These are phyloP conservation scores for Penicillium antarcticum DNA, from an alignment of 495 filamentous ascomycete genomes.

Conservation along the genomic window DNA sequence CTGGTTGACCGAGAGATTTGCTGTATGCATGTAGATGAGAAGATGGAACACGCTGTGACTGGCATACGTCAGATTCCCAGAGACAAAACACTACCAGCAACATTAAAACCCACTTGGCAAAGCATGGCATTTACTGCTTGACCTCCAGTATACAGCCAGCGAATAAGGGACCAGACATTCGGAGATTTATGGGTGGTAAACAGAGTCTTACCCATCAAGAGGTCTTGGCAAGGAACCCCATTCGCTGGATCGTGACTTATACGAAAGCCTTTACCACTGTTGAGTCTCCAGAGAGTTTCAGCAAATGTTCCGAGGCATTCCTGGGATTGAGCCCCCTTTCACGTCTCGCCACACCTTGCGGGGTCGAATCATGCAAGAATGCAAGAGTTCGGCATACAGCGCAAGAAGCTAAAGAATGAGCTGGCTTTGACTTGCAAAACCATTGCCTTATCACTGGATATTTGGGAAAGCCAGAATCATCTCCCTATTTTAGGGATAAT, in stretches of 20 bases:
- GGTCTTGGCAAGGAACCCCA: too few species aligned
- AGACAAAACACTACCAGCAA: too few species aligned
- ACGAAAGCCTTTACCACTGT: background rate
- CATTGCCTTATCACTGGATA: conserved; percentile 7
- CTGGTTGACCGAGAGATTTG: too few species aligned
- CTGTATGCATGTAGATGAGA: too few species aligned
- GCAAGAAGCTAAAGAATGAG: conserved; percentile 2
- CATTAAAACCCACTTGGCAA: too few species aligned
- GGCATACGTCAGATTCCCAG: too few species aligned
- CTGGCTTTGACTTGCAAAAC: conserved; percentile 9
- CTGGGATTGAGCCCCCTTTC: conserved; percentile 5
- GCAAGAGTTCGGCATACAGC: conserved; percentile 5
- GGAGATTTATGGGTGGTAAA: too few species aligned
- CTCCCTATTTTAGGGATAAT: conserved; percentile 9
- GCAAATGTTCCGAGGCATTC: conserved; percentile 10
- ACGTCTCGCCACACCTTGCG: conserved; percentile 1
- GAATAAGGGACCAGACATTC: too few species aligned
- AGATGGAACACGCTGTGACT: too few species aligned
- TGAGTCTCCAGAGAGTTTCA: conserved; percentile 1
- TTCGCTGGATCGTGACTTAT: background rate
- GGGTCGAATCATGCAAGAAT: background rate
- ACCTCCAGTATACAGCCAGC: too few species aligned
- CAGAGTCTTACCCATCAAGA: background rate
- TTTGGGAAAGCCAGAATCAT: conserved; percentile 12
- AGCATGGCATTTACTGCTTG: too few species aligned